phyloP scores from a whole-genome alignment of 345 rosid species.

The Erucastrum elatum region DNA sequence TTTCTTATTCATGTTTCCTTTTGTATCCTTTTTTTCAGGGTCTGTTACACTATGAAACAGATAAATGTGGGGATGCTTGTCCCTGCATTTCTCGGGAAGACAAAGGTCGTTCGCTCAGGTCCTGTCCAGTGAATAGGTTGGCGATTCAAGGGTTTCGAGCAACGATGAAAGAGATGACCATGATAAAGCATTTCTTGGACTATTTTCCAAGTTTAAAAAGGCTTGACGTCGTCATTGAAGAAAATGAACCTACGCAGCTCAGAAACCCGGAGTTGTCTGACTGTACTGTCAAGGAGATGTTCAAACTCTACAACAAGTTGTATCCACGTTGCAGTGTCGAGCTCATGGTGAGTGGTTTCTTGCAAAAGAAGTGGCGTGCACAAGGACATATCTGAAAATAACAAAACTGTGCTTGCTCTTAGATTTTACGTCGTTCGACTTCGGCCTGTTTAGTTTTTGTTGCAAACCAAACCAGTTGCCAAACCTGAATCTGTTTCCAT shows the following conservation, averaged over 20 bases:
- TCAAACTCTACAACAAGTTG: not conserved
- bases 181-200: constrained; percentile 12
- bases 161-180: constrained; percentile 1
- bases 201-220: not conserved
- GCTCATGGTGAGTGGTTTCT: constrained; percentile 1
- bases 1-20: not conserved
- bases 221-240: not conserved
- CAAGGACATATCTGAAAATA: not conserved
- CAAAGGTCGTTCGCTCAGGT: not conserved
- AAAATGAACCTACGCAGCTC: not conserved
- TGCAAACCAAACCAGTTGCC: not conserved
- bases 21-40: not conserved
- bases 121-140: constrained; percentile 10
- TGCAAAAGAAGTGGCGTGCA: constrained; percentile 1
- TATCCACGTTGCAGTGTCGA: constrained; percentile 4
- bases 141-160: not conserved
- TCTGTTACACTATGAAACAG: not conserved
- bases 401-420: not conserved
- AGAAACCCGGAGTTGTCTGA: not conserved
- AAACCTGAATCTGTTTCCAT: not conserved
- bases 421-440: not conserved
- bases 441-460: not conserved
- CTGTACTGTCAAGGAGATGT: not conserved
- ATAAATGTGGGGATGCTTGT: constrained; percentile 14
- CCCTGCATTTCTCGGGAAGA: constrained; percentile 4